Conservation (phyloP, 441 rosid species). For the Isatis lusitanica region DNA sequence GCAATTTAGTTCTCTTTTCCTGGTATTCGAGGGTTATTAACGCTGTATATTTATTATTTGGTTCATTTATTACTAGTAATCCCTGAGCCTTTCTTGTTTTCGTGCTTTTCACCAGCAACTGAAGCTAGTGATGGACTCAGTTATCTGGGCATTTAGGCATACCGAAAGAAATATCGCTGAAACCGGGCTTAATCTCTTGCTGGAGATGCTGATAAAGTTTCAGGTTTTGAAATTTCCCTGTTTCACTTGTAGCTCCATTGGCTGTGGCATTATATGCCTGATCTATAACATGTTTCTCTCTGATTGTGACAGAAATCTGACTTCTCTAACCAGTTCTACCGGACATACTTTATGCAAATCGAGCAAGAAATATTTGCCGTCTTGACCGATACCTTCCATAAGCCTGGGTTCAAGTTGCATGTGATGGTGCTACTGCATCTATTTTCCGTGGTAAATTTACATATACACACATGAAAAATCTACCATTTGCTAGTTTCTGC, state of each 20-base stretch:
- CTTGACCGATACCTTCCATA: conserved; percentile 94
- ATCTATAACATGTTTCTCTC: background rate
- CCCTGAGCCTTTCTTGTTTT: background rate
- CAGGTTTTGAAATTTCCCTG: conserved; percentile 53
- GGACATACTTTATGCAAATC: conserved; percentile 70
- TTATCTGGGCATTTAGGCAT: conserved; percentile 99
- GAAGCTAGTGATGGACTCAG: conserved; percentile 97
- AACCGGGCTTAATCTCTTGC: conserved; percentile 88
- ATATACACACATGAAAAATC: background rate
- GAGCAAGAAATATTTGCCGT: conserved; percentile 99
- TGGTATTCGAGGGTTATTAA: background rate
- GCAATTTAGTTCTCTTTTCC: background rate
- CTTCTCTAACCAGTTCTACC: conserved; percentile 83
- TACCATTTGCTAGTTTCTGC: background rate
- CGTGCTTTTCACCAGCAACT: conserved; percentile 64
- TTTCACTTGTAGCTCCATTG: background rate
- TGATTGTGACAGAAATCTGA: conserved; percentile 60
- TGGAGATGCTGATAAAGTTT: conserved; percentile 94
- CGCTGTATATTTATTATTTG: background rate
- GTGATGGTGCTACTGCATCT: conserved; percentile 87
- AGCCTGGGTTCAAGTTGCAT: conserved; percentile 99
- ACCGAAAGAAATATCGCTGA: conserved; percentile 99
- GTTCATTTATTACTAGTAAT: background rate
- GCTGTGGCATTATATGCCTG: background rate
- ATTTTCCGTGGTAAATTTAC: conserved; percentile 67